Conservation (phyloP, 2,329 filamentous ascomycete genomes). For the Sclerotiophoma versabilis region DNA sequence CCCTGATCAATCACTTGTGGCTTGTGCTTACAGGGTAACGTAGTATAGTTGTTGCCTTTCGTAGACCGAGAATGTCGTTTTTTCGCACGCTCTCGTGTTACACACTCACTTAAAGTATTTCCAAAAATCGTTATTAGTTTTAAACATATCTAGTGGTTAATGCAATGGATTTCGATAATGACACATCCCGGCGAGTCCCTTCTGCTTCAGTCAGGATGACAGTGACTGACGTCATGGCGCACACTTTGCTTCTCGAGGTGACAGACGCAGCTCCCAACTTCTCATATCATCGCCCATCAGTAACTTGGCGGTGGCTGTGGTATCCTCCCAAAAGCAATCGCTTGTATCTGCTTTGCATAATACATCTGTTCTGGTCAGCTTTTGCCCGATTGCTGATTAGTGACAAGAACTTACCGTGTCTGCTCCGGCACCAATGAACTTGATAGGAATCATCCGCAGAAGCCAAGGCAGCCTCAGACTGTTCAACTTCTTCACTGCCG, state of each 20-base stretch:
- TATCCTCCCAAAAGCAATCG: neutral
- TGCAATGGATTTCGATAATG: too few species aligned
- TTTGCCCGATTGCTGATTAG: too few species aligned
- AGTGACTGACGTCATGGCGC: too few species aligned
- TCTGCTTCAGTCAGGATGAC: too few species aligned
- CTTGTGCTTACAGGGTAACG: slow-evolving; percentile 13
- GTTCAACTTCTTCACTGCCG: neutral
- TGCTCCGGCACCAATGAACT: slow-evolving; percentile 3
- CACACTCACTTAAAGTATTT: neutral
- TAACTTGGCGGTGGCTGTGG: slow-evolving; percentile 1
- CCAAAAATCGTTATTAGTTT: neutral
- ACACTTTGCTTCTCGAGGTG: too few species aligned
- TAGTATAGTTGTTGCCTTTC: slow-evolving; percentile 4
- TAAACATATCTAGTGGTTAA: too few species aligned
- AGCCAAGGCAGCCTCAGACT: neutral
- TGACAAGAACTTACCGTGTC: slow-evolving; percentile 1
- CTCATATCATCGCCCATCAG: neutral
- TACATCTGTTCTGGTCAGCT: neutral
- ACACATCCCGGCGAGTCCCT: too few species aligned
- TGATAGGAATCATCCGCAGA: slow-evolving; percentile 3
- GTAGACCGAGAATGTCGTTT: slow-evolving; percentile 1
- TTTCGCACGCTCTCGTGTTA: slow-evolving; percentile 4
- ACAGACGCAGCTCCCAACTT: too few species aligned
- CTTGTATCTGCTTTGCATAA: slow-evolving; percentile 9
- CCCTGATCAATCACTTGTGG: neutral